These are phyloP conservation scores for Podospora pseudopauciseta DNA, from an alignment of 495 filamentous ascomycete species.

Conservation along the genomic window DNA sequence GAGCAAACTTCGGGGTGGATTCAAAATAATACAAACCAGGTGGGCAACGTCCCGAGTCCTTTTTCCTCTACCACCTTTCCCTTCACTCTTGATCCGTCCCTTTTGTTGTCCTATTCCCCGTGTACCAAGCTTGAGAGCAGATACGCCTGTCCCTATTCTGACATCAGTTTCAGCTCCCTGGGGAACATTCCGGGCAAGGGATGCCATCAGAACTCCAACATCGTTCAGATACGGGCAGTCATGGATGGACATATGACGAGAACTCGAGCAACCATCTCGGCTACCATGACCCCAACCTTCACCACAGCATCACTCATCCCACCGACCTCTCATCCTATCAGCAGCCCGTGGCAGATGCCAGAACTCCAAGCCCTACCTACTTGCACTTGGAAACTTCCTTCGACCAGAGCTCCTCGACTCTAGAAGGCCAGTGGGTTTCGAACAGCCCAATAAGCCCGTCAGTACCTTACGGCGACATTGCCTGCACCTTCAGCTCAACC, in stretches of 20 bases:
- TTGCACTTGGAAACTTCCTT: not conserved
- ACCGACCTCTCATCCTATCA: not conserved
- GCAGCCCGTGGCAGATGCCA: not conserved
- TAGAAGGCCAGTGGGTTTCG: not conserved
- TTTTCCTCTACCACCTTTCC: not conserved
- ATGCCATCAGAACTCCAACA: not conserved
- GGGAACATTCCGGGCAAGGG: not conserved
- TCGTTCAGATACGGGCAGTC: not conserved
- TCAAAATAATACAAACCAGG: not conserved
- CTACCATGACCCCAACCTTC: not conserved
- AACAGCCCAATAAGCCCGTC: constrained; percentile 11
- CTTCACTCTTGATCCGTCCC: not conserved
- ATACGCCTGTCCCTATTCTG: not conserved
- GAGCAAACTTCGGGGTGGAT: not conserved
- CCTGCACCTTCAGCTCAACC: not conserved
- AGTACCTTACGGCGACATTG: not conserved
- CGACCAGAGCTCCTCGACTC: not conserved
- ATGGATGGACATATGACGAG: not conserved
- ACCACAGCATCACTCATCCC: not conserved
- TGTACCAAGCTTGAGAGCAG: not conserved
- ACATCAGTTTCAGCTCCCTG: not conserved
- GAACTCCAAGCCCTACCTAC: constrained; percentile 10
- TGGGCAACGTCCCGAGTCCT: not conserved
- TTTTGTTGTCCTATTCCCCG: not conserved
- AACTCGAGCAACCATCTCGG: not conserved